Evolutionary conservation across 140 eudicot genomes (phyloP), one percentile per base, ranked within the genome.

Genomic region (Flaveria floridana): DNA sequence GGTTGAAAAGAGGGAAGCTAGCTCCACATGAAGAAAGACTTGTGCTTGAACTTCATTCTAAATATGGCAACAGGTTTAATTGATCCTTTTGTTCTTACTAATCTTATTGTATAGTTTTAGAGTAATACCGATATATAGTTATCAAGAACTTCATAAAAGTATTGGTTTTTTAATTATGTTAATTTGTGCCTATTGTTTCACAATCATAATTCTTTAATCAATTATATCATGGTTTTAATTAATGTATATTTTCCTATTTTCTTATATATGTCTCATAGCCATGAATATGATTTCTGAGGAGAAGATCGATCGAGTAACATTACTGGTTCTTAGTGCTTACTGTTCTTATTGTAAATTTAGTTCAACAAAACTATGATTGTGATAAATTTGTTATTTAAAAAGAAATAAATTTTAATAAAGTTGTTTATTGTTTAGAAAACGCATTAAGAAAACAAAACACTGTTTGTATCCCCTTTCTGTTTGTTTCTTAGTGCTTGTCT

Each of bases 1-100:
- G 89, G n/a, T 87, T 91, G 69, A 88, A 86, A 77, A 83, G 97
- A 75, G 93, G 91, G 58, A 91, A 91, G 85, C 87, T 89, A 90
- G 71, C 97, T 47, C 88, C 96, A 10, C 91, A 86, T 12, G 97
- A 91, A 82, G 93, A 91, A 65, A 78, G 87, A 10, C 91, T 91
- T 9, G 91, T 91, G 50, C 88, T 91, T 77, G 87, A 91, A 64
- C 96, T 91, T 75, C 97, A 91, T 71, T 72, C 88, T 67, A 87
- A 91, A 77, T 88, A 84, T 89, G 97, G 97, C 76, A 91, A 91
- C 73, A 88, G 97, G 97, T 91, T 42, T 15, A 67, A 59, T 46
- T 15, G 70, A 59, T 46, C 51, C 12, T 9, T 30, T 52, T 20
- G 6, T 56, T 58, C 4, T 23, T 41, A 41, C 13, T 69, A 18